These are phyloP conservation scores for Kwoniella shandongensis DNA, from an alignment of 768 basidiomycete genomes.

Conservation along the genomic window DNA sequence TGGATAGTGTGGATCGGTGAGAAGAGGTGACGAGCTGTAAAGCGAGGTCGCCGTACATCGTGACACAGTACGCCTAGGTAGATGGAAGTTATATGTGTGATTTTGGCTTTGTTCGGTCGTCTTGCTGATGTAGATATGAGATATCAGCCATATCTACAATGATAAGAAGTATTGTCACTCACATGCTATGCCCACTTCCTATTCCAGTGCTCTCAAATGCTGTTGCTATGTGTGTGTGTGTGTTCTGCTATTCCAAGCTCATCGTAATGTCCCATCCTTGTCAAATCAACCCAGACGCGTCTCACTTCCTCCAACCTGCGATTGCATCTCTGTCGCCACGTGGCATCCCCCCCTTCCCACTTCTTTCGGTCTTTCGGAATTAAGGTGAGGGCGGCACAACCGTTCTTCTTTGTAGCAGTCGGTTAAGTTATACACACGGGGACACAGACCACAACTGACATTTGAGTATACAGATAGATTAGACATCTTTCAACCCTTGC, in stretches of 20 bases:
- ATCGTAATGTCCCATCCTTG: too few relatives aligned
- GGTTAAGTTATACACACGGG: not conserved
- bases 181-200: not conserved
- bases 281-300: too few relatives aligned
- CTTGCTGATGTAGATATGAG: too few relatives aligned
- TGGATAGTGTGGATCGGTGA: slow-evolving; percentile 73
- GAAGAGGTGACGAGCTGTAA: slow-evolving; percentile 85
- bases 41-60: slow-evolving; percentile 68
- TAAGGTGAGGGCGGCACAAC: not conserved
- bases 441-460: too few relatives aligned
- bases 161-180: not conserved
- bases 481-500: slow-evolving; percentile 2
- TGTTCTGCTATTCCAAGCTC: too few relatives aligned
- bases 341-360: too few relatives aligned
- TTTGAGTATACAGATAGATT: too few relatives aligned
- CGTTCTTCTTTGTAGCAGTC: not conserved
- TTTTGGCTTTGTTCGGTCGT: not conserved
- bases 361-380: not conserved
- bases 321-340: too few relatives aligned
- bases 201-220: too few relatives aligned
- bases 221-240: too few relatives aligned
- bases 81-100: not conserved
- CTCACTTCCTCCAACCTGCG: too few relatives aligned
- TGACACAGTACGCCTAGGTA: not conserved
- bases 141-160: not conserved